These are phyloP conservation scores for Rugonectria rugulosa DNA, from an alignment of 2,329 filamentous ascomycete genomes.

Conservation along the genomic window DNA sequence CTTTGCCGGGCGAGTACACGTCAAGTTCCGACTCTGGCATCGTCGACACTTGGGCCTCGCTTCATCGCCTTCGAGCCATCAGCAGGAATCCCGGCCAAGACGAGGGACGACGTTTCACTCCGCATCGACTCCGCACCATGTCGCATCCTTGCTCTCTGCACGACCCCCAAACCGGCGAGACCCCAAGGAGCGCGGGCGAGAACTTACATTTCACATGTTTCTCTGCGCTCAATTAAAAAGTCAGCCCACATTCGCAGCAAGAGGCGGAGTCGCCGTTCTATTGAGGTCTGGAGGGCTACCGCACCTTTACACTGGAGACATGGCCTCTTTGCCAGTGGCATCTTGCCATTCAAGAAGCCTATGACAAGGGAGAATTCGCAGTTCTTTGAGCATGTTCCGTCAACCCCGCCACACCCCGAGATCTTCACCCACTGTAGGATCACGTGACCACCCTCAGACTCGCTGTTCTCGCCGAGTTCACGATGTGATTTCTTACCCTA, in stretches of 20 bases:
- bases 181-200: not conserved
- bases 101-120: not conserved
- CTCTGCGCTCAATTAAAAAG: conserved; percentile 27
- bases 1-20: conserved; percentile 44
- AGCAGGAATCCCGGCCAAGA: not conserved
- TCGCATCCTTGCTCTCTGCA: conserved; percentile 8
- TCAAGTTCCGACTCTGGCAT: conserved; percentile 43
- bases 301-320: conserved; percentile 48
- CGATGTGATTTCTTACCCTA: conserved; percentile 9
- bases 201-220: conserved; percentile 47
- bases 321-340: conserved; percentile 45
- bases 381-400: conserved; percentile 5
- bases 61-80: conserved; percentile 44
- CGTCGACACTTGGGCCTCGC: conserved; percentile 46
- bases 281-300: not conserved
- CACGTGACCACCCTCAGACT: conserved; percentile 8
- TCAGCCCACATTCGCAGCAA: conserved; percentile 23
- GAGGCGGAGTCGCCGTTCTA: not conserved
- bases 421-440: conserved; percentile 5
- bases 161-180: not conserved
- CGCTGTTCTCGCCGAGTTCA: conserved; percentile 18
- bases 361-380: not conserved
- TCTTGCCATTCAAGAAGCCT: conserved; percentile 19
- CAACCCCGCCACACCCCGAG: conserved; percentile 21
- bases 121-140: not conserved